A percentile compares a stretch with the other conserved stretches of the same genome.
Evolutionary conservation across 208 protist genomes (phyloP).

Genomic region (Leishmania arabica): DNA sequence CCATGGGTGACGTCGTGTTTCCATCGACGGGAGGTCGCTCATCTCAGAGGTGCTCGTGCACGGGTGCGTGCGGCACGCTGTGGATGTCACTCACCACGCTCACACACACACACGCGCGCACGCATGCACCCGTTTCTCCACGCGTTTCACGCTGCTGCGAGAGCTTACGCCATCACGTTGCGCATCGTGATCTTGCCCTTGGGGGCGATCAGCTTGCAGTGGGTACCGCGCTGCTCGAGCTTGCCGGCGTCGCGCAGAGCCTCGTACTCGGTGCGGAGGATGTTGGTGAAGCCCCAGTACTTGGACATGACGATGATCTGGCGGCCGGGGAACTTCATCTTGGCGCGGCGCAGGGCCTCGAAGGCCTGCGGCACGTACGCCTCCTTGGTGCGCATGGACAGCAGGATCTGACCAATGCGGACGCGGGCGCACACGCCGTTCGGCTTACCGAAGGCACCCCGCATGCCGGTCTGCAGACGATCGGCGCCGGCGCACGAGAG

Average conservation of each 20-base stretch:
- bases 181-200: constrained; percentile 81
- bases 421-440: constrained; percentile 96
- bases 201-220: constrained; percentile 73
- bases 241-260: constrained; percentile 60
- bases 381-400: constrained; percentile 96
- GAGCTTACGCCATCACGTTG: constrained; percentile 61
- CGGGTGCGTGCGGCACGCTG: no score
- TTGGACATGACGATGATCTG: constrained; percentile 82
- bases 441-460: constrained; percentile 87
- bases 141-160: neutral
- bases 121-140: neutral
- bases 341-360: constrained; percentile 84
- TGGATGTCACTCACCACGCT: neutral
- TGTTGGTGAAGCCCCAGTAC: constrained; percentile 88
- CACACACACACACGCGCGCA: neutral
- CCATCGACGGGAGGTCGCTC: no score
- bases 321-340: constrained; percentile 79
- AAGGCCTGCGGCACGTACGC: constrained; percentile 60
- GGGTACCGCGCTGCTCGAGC: constrained; percentile 68
- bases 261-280: constrained; percentile 78
- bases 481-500: constrained; percentile 99
- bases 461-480: constrained; percentile 97
- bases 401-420: constrained; percentile 96
- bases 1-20: no score
- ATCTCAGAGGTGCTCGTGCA: no score